Base-by-base conservation (phyloP, 352 stramenopile species). In the Phytophthora hibernalis region DNA sequence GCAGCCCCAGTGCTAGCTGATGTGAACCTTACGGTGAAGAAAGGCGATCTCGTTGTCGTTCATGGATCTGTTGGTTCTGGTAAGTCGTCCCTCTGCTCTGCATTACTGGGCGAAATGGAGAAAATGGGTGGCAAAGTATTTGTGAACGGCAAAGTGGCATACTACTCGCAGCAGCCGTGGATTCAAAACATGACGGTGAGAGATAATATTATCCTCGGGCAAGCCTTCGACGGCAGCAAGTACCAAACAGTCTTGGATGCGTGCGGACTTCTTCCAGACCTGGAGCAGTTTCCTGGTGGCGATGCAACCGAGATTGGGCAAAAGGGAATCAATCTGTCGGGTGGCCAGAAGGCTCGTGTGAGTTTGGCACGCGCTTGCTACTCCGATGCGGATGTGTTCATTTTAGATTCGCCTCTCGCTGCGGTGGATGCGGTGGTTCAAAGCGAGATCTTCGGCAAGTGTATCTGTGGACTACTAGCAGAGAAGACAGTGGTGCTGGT, bases 301-400 rank as follows among this genome's bases (percentile, higher is more conserved):
- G 95, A 99, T 69, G 30, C 61, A 58, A 98, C 93, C 1, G 93
- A 98, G 70, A 98, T 99, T 50, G 96, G 95, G 2, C 92, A 98
- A 67, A 96, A 95, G 54, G 95, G 97, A 5, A 85, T 99, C n/a
- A 99, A 97, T 47, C 68, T 99, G 3, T 96, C 74, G 5, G 96
- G 96, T 6, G 96, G 96, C 7, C 95, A 99, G 74, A 98, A 98
- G 65, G 83, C 82, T 20, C 71, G 87, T 10, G 74, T 95, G 24
- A 70, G 68, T 24, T 52, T 95, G 11, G 87, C 87, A 12, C 79
- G 87, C 7, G 72, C 81, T 15, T 85, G 76, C 48, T 93, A 93
- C 56, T 74, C 73, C 0, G 63, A 88, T 16, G 69, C 81, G 0
- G 74, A 80, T 31, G 16, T 86, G 9, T 93, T 92, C 67, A 60